Base-by-base conservation (phyloP, 2,329 filamentous ascomycete genomes). In the Trichoderma arundinaceum region DNA sequence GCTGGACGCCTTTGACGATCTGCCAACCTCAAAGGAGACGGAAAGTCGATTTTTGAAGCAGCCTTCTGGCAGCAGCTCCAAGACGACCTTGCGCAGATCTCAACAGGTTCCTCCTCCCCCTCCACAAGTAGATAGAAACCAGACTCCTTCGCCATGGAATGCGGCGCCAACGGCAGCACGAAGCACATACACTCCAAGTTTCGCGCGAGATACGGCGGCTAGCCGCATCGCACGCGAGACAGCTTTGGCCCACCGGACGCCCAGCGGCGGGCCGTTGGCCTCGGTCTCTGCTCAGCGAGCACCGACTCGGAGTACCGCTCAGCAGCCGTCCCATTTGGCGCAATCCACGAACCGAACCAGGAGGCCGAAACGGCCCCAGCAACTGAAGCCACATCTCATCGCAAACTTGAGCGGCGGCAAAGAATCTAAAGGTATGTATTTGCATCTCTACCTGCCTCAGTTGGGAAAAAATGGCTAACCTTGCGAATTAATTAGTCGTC, bases 1-100 rank as follows among this genome's bases (percentile, higher is more conserved):
- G 77, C 83, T 99, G 39, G 94, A 98, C 71, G 88, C 86, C 2
- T 98, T 99, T 75, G 95, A 99, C 75, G 95, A 99, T 77, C 81
- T 99, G 64, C 94, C 94, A 1, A 98, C 94, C 0, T 97, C 94
- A 15, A 88, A 85, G 12, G 87, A 90, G 67, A 85, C 88, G 13
- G 95, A 99, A 78, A 92, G 88, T 68, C 91, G 88, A 72, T 99
- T 88, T 73, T 83, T 93, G 68, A 96, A 94, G 76, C 88, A 91
- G 71, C 94, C 95, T 3, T 82, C 90, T 44, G 87, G 86, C 53
- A 85, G 86, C 62, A 88, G 90, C 51, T 87, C 90, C 32, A 92
- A 90, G 77, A 84, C 86, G 41, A 79, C 41, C 8, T 73, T 86
- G 39, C 82, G 87, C 72, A 87, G 83, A 72, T 74, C 85, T 8